Conservation (phyloP, 2,329 filamentous ascomycete species). For the Amphichorda felina region DNA sequence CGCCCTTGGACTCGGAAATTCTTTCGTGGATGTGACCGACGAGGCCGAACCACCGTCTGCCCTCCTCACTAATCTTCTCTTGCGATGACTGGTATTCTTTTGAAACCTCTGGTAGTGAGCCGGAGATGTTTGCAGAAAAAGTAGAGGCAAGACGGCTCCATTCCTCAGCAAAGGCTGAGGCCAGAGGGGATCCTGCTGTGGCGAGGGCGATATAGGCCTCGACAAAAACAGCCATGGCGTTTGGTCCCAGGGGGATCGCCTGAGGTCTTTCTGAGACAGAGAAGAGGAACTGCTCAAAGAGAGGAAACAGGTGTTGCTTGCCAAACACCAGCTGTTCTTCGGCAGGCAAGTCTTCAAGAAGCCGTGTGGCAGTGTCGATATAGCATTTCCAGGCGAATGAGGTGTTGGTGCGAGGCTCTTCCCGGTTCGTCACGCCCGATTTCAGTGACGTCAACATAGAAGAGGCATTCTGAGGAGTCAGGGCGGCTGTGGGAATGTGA, state of each 20-base stretch:
- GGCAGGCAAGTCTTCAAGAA: slow-evolving; percentile 33
- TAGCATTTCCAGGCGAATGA: slow-evolving; percentile 66
- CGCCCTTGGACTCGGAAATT: slow-evolving; percentile 8
- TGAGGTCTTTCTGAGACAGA: slow-evolving; percentile 25
- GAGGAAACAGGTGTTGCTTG: slow-evolving; percentile 37
- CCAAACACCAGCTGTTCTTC: slow-evolving; percentile 33
- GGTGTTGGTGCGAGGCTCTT: slow-evolving; percentile 61
- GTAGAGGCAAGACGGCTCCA: slow-evolving; percentile 52
- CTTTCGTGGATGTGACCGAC: slow-evolving; percentile 30
- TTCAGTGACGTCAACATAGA: slow-evolving; percentile 58
- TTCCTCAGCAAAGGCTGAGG: slow-evolving; percentile 39
- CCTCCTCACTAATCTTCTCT: slow-evolving; percentile 51
- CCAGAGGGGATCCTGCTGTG: slow-evolving; percentile 23
- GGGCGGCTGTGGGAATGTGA: slow-evolving; percentile 37
- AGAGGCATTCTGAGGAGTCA: slow-evolving; percentile 28
- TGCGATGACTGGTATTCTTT: slow-evolving; percentile 67
- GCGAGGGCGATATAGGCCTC: slow-evolving; percentile 34
- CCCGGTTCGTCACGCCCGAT: slow-evolving; percentile 58
- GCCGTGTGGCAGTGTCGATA: slow-evolving; percentile 46
- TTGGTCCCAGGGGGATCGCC: slow-evolving; percentile 17
- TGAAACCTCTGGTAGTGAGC: slow-evolving; percentile 71
- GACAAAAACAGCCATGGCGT: slow-evolving; percentile 26
- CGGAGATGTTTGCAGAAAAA: slow-evolving; percentile 56
- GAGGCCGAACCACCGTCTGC: slow-evolving; percentile 55
- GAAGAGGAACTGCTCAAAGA: slow-evolving; percentile 43